Base-by-base conservation (phyloP, 73 alveolate genomes). In the Diophrys sp. region DNA sequence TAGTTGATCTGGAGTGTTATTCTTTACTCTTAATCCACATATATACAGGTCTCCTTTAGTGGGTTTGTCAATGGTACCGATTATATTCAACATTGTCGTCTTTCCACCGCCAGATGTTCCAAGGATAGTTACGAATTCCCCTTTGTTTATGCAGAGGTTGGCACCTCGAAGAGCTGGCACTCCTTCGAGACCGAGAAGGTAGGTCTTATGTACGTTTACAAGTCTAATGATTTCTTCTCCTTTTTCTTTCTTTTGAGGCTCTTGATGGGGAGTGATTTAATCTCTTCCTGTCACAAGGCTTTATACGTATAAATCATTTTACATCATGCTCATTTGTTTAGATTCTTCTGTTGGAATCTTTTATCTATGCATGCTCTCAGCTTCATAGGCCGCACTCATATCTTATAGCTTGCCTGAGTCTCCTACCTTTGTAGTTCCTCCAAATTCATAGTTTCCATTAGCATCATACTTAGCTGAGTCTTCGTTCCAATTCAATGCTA, bases 51-150 rank as follows among this genome's bases (percentile, higher is more conserved):
- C 99, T 26, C 99, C 99, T 73, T 95, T 90, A n/a, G 98, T 87
- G 14, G 99, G 99, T 71, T 94, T 89, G 75, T 96, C 99, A 23
- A 96, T 96, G 24, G 98, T 95, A 30, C 99, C 99, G 72, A 96
- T 91, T 54, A 96, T 91, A 77, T 96, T 95, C 55, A 96, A 87
- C 94, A 96, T 74, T 29, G 98, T 96, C 0, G 98, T 96, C 73
- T 96, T 96, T 54, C 99, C 99, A 68, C 98, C 98, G 11, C 99
- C 99, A 2, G 99, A 96, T 0, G 98, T 94, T 11, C 99, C 99
- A n/a, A 96, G 85, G 54, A 96, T 96, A n/a, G 94, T 82, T 25
- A 96, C 85, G 75, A 96, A 96, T 82, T 96, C 99, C 55, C 98
- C 98, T 83, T 91, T 91, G 29, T 91, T 77, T 18, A 96, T 92